These are phyloP conservation scores for Cubamyces lactineus DNA, from an alignment of 768 basidiomycete genomes.

Conservation along the genomic window DNA sequence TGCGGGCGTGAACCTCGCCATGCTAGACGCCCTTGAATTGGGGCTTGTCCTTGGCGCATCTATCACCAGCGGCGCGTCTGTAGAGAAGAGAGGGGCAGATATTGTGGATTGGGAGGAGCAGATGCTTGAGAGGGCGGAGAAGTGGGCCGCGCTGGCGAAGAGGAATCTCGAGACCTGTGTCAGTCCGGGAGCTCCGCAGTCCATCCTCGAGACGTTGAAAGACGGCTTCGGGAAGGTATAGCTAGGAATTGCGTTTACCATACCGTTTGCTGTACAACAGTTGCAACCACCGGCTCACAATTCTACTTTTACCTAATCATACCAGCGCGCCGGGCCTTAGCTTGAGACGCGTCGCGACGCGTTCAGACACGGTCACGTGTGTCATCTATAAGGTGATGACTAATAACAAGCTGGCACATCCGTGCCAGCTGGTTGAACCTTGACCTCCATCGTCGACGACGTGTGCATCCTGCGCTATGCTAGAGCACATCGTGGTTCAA, in stretches of 20 bases:
- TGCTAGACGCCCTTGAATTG: conserved; percentile 33
- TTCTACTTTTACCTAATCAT: too few relatives aligned
- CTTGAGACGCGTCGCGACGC: too few relatives aligned
- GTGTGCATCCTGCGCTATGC: too few relatives aligned
- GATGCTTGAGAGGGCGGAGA: conserved; percentile 4
- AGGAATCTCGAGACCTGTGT: background rate
- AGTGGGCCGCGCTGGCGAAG: background rate
- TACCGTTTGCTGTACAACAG: background rate
- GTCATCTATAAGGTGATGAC: too few relatives aligned
- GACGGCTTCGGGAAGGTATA: background rate
- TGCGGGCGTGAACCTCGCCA: conserved; percentile 42
- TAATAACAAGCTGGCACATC: too few relatives aligned
- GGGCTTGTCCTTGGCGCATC: conserved; percentile 11
- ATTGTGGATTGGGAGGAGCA: conserved; percentile 5
- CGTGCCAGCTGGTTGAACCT: too few relatives aligned
- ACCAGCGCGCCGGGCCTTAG: background rate
- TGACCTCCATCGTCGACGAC: too few relatives aligned
- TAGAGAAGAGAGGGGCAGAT: conserved; percentile 8
- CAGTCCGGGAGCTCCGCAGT: background rate
- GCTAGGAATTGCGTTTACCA: background rate
- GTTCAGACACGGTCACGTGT: too few relatives aligned
- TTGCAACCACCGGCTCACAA: background rate
- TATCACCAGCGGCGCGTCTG: background rate
- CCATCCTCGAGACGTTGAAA: background rate
- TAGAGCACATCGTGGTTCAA: too few relatives aligned